These are phyloP conservation scores for Boletus rubescentipes DNA, from an alignment of 768 basidiomycete species.

Conservation along the genomic window DNA sequence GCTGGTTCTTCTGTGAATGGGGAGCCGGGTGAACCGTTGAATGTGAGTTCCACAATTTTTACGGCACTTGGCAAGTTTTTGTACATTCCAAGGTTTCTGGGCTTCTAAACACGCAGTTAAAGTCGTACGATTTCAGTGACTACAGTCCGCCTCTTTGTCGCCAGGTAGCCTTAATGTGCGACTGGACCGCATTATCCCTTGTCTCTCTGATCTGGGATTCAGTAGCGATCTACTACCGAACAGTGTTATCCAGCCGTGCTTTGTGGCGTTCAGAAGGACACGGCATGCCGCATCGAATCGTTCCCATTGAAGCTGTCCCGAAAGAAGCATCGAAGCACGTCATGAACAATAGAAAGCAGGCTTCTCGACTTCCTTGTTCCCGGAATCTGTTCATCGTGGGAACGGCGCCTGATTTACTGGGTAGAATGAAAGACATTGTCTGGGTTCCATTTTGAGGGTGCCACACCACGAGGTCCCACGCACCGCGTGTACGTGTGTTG, in stretches of 20 bases:
- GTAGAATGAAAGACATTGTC: conserved; percentile 7
- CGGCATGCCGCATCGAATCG: neutral
- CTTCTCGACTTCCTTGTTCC: conserved; percentile 25
- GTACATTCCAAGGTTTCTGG: neutral
- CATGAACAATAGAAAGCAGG: conserved; percentile 18
- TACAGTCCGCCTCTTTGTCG: neutral
- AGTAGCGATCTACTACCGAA: neutral
- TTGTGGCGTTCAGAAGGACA: conserved; percentile 23
- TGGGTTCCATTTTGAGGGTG: neutral
- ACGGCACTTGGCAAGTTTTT: conserved; percentile 18
- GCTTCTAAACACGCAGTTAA: neutral
- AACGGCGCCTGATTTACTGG: neutral
- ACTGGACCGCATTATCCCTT: neutral
- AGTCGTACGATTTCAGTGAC: neutral
- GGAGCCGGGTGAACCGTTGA: conserved; percentile 1
- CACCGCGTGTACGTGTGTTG: conserved; percentile 16
- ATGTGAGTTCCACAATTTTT: conserved; percentile 11
- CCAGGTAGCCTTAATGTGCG: neutral
- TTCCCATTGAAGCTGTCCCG: conserved; percentile 3
- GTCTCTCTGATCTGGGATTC: neutral
- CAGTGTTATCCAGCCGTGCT: conserved; percentile 13
- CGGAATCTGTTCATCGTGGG: conserved; percentile 13
- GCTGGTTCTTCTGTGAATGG: conserved; percentile 13
- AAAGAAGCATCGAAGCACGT: conserved; percentile 9
- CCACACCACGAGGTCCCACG: conserved; percentile 16